These are phyloP conservation scores for Pythium utonaiense DNA, from an alignment of 352 stramenopile genomes.

Conservation along the genomic window DNA sequence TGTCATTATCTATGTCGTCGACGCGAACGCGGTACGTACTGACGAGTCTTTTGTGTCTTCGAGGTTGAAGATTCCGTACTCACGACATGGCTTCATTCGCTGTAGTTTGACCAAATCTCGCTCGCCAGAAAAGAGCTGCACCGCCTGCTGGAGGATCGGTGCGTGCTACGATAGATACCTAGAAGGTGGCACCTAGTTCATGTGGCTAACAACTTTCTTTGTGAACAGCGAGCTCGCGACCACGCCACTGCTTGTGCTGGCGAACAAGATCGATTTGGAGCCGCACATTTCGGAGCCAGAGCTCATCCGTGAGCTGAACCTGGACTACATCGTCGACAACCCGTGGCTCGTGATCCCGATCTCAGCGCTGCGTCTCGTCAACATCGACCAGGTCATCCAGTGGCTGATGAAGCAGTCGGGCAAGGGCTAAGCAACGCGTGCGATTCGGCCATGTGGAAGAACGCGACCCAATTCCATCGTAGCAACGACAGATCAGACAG, in stretches of 20 bases:
- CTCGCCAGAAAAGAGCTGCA: slow-evolving; percentile 93
- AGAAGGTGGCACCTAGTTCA: not conserved
- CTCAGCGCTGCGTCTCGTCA: slow-evolving; percentile 94
- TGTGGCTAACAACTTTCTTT: not conserved
- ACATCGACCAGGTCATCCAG: slow-evolving; percentile 97
- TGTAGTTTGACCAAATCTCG: slow-evolving; percentile 91
- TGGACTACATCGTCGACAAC: slow-evolving; percentile 99
- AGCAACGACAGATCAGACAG: not conserved
- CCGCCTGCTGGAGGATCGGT: slow-evolving; percentile 92
- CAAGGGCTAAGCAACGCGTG: slow-evolving; percentile 74
- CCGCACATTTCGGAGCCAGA: slow-evolving; percentile 90
- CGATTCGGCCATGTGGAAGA: not conserved
- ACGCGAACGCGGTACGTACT: slow-evolving; percentile 89
- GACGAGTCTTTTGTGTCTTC: not conserved
- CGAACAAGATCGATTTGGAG: slow-evolving; percentile 99
- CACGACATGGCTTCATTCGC: slow-evolving; percentile 8
- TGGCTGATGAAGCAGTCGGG: slow-evolving; percentile 95
- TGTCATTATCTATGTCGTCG: slow-evolving; percentile 99
- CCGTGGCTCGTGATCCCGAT: slow-evolving; percentile 98
- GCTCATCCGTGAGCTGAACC: slow-evolving; percentile 93
- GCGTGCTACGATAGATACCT: slow-evolving; percentile 18
- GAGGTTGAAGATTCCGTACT: slow-evolving; percentile 4
- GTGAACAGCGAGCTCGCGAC: slow-evolving; percentile 72
- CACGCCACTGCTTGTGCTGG: slow-evolving; percentile 94
- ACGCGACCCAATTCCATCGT: not conserved